Evolutionary conservation across 345 rosid species (phyloP).

Genomic region (Eucalyptus sp.): DNA sequence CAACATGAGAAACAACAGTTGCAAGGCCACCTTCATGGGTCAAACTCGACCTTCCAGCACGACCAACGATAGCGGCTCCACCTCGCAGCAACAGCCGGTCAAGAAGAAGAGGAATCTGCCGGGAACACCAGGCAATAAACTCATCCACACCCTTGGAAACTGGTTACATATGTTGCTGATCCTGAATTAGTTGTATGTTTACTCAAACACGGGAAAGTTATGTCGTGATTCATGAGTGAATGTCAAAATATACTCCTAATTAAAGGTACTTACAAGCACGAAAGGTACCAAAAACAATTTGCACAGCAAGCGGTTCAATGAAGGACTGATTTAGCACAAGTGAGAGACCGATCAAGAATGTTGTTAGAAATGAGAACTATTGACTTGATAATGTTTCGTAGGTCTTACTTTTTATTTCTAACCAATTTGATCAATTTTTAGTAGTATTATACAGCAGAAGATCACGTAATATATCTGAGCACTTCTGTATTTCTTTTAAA

Average conservation of each 20-base stretch:
- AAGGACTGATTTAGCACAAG: not conserved
- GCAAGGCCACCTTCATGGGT: not conserved
- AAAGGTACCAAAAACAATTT: not conserved
- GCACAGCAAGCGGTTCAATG: not conserved
- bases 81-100: slow-evolving; percentile 21
- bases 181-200: not conserved
- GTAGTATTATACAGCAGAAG: not conserved
- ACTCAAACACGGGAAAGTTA: not conserved
- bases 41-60: not conserved
- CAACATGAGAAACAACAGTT: slow-evolving; percentile 17
- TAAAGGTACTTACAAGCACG: not conserved
- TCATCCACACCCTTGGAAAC: not conserved
- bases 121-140: slow-evolving; percentile 58
- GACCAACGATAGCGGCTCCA: slow-evolving; percentile 15
- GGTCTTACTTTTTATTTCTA: not conserved
- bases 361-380: not conserved
- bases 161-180: not conserved
- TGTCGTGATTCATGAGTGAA: not conserved
- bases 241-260: not conserved
- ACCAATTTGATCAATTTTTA: not conserved
- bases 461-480: not conserved
- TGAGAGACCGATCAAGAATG: not conserved
- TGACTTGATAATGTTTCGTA: not conserved
- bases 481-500: not conserved
- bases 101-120: slow-evolving; percentile 72